Base-by-base conservation (phyloP, 208 protist species). In the Strigomonas culicis region DNA sequence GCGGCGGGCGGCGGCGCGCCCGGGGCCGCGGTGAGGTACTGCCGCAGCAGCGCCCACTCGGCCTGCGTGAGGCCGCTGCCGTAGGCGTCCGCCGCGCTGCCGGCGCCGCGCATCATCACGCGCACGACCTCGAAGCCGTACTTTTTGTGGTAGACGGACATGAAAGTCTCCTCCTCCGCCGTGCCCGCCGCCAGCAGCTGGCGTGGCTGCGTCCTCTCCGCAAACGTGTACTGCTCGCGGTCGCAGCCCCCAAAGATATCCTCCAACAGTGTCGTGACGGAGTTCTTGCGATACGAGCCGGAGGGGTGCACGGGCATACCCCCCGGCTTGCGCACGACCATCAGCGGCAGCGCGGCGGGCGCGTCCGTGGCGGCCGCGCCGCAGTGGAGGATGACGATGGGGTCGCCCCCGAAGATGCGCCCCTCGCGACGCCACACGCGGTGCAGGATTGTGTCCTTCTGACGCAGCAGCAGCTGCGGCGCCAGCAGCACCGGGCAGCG, bases 341-440 rank as follows among this genome's bases (percentile, higher is more conserved):
- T 41, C 60, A 92, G 34, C 70, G 75, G 46, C 28, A 58, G 51
- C 21, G 67, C 79, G 41, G 3, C 74, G 43, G 25, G 77, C 70
- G 1, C 81, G 49, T 7, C 15, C 31, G 39, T 15, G 28, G 21
- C 21, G 25, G 30, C 2, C 15, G 13, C 8, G 22, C 27, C 13
- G 39, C 75, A 89, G 41, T 79, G 79, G 1, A 88, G 24, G 30
- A 94, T 66, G 32, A 81, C 63, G 30, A 89, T 22, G 8, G 77
- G 80, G 6, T 56, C 92, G 15, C 64, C 76, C 4, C 75, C 86
- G 8, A 81, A 75, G n/a, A 98, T 90, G 0, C 89, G 88, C 3
- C 89, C 92, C 70, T 99, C 97, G n/a, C 94, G 92, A 8, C 95
- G 91, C 66, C 96, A 93, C 15, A 98, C 81, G 1, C 66, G 58